These are phyloP conservation scores for Aegilops bicornis DNA, from an alignment of 176 grass and related monocot genomes.

Conservation along the genomic window DNA sequence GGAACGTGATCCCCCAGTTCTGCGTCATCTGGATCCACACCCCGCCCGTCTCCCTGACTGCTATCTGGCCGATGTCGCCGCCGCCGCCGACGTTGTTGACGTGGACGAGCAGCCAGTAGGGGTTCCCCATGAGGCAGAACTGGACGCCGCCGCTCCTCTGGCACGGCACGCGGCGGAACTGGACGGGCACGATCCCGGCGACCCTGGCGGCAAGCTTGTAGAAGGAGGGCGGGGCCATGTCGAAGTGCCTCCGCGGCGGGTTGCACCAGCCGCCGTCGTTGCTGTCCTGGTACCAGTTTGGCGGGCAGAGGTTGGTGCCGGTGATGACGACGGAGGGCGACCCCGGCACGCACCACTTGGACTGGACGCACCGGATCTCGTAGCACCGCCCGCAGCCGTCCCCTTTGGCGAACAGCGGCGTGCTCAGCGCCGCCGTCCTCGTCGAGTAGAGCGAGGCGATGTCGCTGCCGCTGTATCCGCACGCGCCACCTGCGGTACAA, in stretches of 20 bases:
- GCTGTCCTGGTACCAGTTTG: conserved; percentile 45
- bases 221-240: conserved; percentile 63
- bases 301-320: conserved; percentile 83
- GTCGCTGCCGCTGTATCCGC: conserved; percentile 27
- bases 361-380: conserved; percentile 51
- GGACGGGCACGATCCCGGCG: conserved; percentile 63
- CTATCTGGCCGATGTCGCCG: conserved; percentile 42
- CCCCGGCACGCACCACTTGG: conserved; percentile 37
- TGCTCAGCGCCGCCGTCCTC: conserved; percentile 81
- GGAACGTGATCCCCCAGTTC: conserved; percentile 64
- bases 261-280: conserved; percentile 90
- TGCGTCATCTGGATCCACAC: conserved; percentile 31
- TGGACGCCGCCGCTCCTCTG: conserved; percentile 33
- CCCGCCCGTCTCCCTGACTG: conserved; percentile 17
- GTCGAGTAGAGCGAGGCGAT: conserved; percentile 40
- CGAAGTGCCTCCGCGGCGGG: conserved; percentile 72
- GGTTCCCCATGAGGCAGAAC: conserved; percentile 63
- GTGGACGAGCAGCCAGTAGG: conserved; percentile 60
- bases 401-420: conserved; percentile 52
- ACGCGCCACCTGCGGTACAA: conserved; percentile 43
- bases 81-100: conserved; percentile 56
- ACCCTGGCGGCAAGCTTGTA: conserved; percentile 36
- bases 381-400: conserved; percentile 58
- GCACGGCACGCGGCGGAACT: conserved; percentile 74
- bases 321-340: conserved; percentile 45